Conservation (phyloP, 768 basidiomycete species). For the Amanita polypyramis region DNA sequence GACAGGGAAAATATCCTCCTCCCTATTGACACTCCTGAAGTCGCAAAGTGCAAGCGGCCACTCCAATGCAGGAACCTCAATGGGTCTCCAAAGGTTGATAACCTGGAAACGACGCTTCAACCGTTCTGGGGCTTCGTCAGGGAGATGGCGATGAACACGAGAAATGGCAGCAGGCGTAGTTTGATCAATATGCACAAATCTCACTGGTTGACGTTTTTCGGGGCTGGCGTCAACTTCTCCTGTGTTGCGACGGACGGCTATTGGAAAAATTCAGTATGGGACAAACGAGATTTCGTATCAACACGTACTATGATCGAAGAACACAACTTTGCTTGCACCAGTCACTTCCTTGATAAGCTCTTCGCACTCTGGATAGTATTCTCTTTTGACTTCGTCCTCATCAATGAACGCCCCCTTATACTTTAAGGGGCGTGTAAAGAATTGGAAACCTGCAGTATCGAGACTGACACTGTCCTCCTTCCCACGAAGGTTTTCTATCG, state of each 20-base stretch:
- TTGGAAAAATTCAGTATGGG: conserved; percentile 9
- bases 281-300: neutral
- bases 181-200: conserved; percentile 42
- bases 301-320: conserved; percentile 36
- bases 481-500: conserved; percentile 46
- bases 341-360: conserved; percentile 49
- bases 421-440: conserved; percentile 21
- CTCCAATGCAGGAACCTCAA: conserved; percentile 33
- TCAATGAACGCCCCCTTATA: conserved; percentile 27
- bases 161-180: conserved; percentile 30
- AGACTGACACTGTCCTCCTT: conserved; percentile 32
- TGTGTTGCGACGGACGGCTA: conserved; percentile 39
- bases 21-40: conserved; percentile 30
- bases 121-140: conserved; percentile 32
- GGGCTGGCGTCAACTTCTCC: conserved; percentile 23
- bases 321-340: conserved; percentile 43
- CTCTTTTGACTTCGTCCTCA: conserved; percentile 36
- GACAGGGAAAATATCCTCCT: conserved; percentile 32
- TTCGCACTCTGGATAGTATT: conserved; percentile 55
- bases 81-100: conserved; percentile 54
- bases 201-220: conserved; percentile 34
- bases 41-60: conserved; percentile 45
- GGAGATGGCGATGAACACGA: conserved; percentile 43
- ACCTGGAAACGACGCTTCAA: conserved; percentile 43
- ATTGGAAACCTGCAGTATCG: conserved; percentile 44